phyloP scores from a whole-genome alignment of 805 yeast species.

The Starmerella etchellsii region DNA sequence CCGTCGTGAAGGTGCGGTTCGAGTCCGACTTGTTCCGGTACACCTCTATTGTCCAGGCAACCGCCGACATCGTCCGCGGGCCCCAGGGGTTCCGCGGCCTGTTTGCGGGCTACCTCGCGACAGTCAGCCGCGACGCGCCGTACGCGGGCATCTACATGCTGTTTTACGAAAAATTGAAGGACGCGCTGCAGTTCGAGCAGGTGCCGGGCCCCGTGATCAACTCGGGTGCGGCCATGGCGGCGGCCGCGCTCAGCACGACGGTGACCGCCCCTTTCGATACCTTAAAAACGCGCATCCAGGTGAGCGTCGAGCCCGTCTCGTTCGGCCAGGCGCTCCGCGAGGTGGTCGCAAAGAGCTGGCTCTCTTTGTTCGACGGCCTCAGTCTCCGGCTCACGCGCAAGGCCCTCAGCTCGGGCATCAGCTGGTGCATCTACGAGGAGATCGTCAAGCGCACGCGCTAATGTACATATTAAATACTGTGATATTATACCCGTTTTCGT shows the following conservation, averaged over 20 bases:
- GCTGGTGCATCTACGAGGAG: constrained; percentile 96
- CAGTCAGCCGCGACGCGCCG: constrained; percentile 84
- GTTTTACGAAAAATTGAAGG: constrained; percentile 67
- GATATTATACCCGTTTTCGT: no score
- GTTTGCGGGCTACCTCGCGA: constrained; percentile 78
- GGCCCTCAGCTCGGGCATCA: constrained; percentile 84
- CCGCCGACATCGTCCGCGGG: constrained; percentile 38
- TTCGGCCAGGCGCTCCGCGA: constrained; percentile 6
- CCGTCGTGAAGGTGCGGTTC: constrained; percentile 75
- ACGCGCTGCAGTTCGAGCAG: constrained; percentile 35
- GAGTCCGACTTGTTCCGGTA: constrained; percentile 72
- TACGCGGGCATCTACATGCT: constrained; percentile 88
- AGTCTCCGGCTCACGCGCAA: constrained; percentile 70
- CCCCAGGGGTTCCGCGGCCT: constrained; percentile 52
- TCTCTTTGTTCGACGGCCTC: constrained; percentile 62
- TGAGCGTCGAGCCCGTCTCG: constrained; percentile 25
- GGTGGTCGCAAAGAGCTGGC: constrained; percentile 3
- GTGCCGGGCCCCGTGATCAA: constrained; percentile 38
- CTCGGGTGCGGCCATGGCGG: constrained; percentile 57
- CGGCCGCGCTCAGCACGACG: constrained; percentile 71
- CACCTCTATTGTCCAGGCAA: constrained; percentile 49
- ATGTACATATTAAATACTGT: no score
- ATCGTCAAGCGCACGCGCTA: constrained; percentile 32
- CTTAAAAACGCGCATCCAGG: constrained; percentile 80
- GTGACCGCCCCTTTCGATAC: constrained; percentile 93